These are phyloP conservation scores for Aulographum hederae DNA, from an alignment of 2,329 filamentous ascomycete genomes.

Conservation along the genomic window DNA sequence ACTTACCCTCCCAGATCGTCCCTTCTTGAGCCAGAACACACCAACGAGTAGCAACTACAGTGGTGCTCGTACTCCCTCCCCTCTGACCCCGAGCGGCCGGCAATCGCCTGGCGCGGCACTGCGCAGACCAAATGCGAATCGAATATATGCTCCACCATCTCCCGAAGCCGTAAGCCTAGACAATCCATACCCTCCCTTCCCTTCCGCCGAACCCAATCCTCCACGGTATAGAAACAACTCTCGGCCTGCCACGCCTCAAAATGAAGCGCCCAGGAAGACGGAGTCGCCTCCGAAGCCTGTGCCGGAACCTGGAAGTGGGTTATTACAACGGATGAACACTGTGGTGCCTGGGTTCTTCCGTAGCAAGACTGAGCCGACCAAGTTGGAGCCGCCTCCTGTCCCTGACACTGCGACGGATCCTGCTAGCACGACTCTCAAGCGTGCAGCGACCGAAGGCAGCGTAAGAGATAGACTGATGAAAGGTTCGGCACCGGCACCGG, in stretches of 20 bases:
- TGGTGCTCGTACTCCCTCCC: neutral
- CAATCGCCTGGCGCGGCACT: conserved; percentile 6
- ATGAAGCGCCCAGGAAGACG: neutral
- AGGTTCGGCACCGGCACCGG: too few species aligned
- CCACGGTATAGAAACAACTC: too few species aligned
- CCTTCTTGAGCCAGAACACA: conserved; percentile 29
- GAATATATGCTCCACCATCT: conserved; percentile 12
- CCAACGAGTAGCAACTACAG: conserved; percentile 1
- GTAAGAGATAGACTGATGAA: too few species aligned
- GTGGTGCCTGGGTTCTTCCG: conserved; percentile 50
- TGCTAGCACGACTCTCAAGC: too few species aligned
- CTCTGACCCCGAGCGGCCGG: conserved; percentile 17
- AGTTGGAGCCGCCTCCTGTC: too few species aligned
- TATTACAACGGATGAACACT: conserved; percentile 45
- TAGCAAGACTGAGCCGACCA: conserved; percentile 7
- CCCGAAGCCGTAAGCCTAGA: conserved; percentile 23
- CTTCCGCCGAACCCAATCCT: conserved; percentile 13
- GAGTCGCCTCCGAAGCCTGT: conserved; percentile 12
- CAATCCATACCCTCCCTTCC: conserved; percentile 35
- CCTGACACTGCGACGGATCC: too few species aligned
- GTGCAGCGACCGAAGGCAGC: too few species aligned
- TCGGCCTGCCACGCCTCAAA: too few species aligned
- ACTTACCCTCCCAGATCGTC: conserved; percentile 30
- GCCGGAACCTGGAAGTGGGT: conserved; percentile 13
- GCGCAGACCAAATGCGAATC: neutral